Evolutionary conservation across 768 basidiomycete species (phyloP), one percentile per base, ranked within the genome.

Genomic region (Thelephora aurantiotincta): DNA sequence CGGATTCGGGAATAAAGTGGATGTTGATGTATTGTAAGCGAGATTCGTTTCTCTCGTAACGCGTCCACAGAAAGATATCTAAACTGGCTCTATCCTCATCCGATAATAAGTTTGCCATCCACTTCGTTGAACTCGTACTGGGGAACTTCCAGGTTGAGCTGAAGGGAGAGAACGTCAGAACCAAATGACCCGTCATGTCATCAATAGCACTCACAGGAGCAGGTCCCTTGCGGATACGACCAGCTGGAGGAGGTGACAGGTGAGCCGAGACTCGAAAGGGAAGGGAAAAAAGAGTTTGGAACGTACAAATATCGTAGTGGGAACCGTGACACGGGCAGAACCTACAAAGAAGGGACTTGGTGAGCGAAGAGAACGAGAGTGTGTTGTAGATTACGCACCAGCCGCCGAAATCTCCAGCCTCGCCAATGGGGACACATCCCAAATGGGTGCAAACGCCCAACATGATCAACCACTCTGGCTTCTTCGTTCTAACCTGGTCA

Each of bases 311-410:
- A 66, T 97, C 92, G 60, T 92, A 93, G 62, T 99, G 94, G 46
- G 94, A 98, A 61, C 94, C 96, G 65, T 98, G 94, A 73, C 94
- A 97, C 46, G 93, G 92, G 73, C 92, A 94, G 81, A 94, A 90
- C 80, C 80, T 82, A 45, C 3, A 36, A 12, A 44, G 18, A 20
- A 5, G 35, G n/a, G 48, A 11, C 16, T 38, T 18, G 46, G 33
- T 43, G 16, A 45, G 23, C 11, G n/a, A 19, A 50, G 26, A 9
- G 36, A 35, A 44, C 5, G 13, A n/a, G 13, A n/a, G 9, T 26
- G 44, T 47, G 9, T 22, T 52, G 12, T 3, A 11, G 13, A 35
- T 16, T n/a, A 67, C 79, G 49, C 60, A 91, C 93, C 94, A 99
- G 66, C 94, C 94, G 69, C 93, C 94, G 62, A 73, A 97, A 66